Conservation (phyloP, 495 filamentous ascomycete genomes). For the Tuber melanosporum region DNA sequence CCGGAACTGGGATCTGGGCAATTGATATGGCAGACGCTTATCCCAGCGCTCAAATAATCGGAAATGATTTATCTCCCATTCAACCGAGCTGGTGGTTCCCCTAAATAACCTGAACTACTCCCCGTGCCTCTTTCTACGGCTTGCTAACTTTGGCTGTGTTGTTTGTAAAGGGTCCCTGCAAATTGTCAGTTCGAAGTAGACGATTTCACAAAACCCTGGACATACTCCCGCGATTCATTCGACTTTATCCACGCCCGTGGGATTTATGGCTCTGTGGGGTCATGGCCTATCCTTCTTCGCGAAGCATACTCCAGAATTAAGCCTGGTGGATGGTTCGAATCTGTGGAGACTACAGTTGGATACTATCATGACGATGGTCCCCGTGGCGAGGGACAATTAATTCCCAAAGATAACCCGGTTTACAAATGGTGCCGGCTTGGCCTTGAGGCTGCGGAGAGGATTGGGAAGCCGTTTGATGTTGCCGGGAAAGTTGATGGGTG, state of each 20-base stretch:
- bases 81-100: constrained; percentile 43
- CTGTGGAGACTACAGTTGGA: constrained; percentile 46
- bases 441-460: constrained; percentile 15
- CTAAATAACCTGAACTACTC: neutral
- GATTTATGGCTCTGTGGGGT: constrained; percentile 48
- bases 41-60: constrained; percentile 48
- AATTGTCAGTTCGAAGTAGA: constrained; percentile 50
- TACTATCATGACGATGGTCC: constrained; percentile 14
- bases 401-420: neutral
- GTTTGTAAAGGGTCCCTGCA: constrained; percentile 22
- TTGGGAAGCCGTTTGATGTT: constrained; percentile 26
- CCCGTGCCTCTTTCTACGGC: neutral
- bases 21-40: constrained; percentile 51
- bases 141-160: neutral
- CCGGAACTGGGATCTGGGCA: constrained; percentile 53
- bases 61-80: constrained; percentile 59
- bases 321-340: constrained; percentile 52
- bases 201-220: constrained; percentile 48
- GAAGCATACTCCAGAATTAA: constrained; percentile 44
- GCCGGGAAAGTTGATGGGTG: constrained; percentile 26
- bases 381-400: constrained; percentile 12
- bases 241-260: constrained; percentile 54
- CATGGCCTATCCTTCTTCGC: constrained; percentile 48
- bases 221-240: constrained; percentile 45
- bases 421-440: constrained; percentile 25